Conservation (phyloP, 1,284 basidiomycete species). For the Calocybe gambosa region DNA sequence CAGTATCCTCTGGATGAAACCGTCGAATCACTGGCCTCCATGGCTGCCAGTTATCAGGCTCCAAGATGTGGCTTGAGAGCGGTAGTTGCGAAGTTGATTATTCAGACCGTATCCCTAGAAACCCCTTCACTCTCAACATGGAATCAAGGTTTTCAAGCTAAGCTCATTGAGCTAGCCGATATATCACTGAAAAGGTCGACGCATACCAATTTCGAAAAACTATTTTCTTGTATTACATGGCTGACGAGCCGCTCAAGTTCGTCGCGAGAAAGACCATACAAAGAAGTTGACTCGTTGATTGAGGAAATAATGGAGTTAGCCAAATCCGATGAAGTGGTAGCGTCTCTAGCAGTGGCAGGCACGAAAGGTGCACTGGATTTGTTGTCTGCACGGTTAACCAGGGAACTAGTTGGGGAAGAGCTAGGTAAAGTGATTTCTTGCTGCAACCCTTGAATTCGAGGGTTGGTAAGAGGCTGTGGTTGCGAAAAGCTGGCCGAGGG, state of each 20-base stretch:
- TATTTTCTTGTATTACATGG: constrained; percentile 50
- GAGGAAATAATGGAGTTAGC: constrained; percentile 25
- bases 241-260: constrained; percentile 44
- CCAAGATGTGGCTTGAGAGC: too few relatives aligned
- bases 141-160: constrained; percentile 36
- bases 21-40: too few relatives aligned
- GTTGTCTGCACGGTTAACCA: constrained; percentile 6
- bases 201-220: constrained; percentile 46
- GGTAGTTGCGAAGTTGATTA: neutral
- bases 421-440: constrained; percentile 11
- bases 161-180: neutral
- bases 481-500: neutral
- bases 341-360: neutral
- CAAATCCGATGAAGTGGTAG: constrained; percentile 15
- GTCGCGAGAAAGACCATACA: constrained; percentile 41
- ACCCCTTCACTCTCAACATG: constrained; percentile 29
- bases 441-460: constrained; percentile 9
- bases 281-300: constrained; percentile 32
- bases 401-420: constrained; percentile 16
- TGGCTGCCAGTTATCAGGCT: too few relatives aligned
- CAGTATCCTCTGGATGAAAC: too few relatives aligned
- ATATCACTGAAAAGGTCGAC: neutral
- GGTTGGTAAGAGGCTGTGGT: neutral
- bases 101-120: constrained; percentile 12
- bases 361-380: neutral